Conservation (phyloP, 805 yeast genomes). For the Metschnikowia chrysomelidarum region DNA sequence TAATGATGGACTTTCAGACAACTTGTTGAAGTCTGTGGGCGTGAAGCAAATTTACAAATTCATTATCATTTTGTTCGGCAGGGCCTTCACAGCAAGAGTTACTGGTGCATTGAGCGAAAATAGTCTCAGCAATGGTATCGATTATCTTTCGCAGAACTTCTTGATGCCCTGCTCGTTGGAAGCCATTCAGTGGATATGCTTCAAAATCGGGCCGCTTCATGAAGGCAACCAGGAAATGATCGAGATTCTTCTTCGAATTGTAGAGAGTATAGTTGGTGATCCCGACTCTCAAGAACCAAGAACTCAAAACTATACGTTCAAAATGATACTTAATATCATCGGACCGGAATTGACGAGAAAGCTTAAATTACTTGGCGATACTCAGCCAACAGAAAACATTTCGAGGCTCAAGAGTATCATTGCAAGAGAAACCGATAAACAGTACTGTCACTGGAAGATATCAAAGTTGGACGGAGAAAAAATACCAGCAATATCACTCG, state of each 20-base stretch:
- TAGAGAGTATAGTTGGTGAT: conserved; percentile 15
- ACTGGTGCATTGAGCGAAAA: conserved; percentile 55
- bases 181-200: conserved; percentile 32
- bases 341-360: conserved; percentile 12
- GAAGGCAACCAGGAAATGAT: conserved; percentile 13
- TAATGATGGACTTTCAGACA: conserved; percentile 79
- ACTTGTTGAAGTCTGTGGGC: conserved; percentile 62
- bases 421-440: conserved; percentile 7
- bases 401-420: conserved; percentile 9
- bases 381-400: conserved; percentile 4
- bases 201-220: conserved; percentile 17
- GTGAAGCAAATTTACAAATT: conserved; percentile 66
- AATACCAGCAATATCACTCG: conserved; percentile 1
- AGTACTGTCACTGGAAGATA: conserved; percentile 8
- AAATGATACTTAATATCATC: conserved; percentile 15
- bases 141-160: conserved; percentile 81
- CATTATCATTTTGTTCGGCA: conserved; percentile 72
- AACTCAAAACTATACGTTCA: conserved; percentile 12
- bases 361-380: conserved; percentile 2
- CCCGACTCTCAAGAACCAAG: conserved; percentile 6
- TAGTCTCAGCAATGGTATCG: conserved; percentile 72
- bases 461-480: no score
- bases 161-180: conserved; percentile 52
- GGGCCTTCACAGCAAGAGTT: conserved; percentile 61
- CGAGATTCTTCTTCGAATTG: conserved; percentile 14